Percentiles rank a stretch among this genome's conserved stretches.
These are phyloP conservation scores for Salix koriyanagi DNA, from an alignment of 345 rosid species.

Conservation along the genomic window DNA sequence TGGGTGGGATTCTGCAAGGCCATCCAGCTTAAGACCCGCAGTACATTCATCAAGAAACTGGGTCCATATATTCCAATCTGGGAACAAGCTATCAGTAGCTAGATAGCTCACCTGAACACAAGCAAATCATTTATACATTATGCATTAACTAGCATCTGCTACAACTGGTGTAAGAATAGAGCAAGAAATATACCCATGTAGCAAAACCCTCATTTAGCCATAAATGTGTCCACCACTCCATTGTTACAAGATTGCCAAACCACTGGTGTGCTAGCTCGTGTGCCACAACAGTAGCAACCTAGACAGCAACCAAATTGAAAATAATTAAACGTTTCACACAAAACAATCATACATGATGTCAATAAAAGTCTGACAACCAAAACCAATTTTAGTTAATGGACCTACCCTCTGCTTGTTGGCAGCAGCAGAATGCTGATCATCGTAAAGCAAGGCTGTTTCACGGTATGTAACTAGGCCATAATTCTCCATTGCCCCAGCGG, in stretches of 20 bases:
- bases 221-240: conserved; percentile 99
- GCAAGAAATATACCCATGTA: conserved; percentile 68
- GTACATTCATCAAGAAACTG: conserved; percentile 91
- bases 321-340: not conserved
- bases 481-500: conserved; percentile 99
- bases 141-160: conserved; percentile 1
- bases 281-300: conserved; percentile 94
- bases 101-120: conserved; percentile 86
- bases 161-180: not conserved
- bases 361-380: not conserved
- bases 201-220: conserved; percentile 99
- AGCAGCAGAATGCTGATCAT: conserved; percentile 94
- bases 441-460: conserved; percentile 86
- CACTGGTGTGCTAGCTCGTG: conserved; percentile 99
- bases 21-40: conserved; percentile 82
- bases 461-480: conserved; percentile 95
- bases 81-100: conserved; percentile 85
- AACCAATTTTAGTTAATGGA: not conserved
- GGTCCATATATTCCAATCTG: conserved; percentile 98
- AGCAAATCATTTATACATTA: conserved; percentile 11
- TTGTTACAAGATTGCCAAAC: conserved; percentile 99
- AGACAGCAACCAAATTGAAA: conserved; percentile 16
- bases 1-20: conserved; percentile 96
- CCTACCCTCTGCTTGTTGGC: conserved; percentile 89
- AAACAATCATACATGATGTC: not conserved